These are phyloP conservation scores for Bimuria novae-zelandiae DNA, from an alignment of 2,329 filamentous ascomycete genomes.

Conservation along the genomic window DNA sequence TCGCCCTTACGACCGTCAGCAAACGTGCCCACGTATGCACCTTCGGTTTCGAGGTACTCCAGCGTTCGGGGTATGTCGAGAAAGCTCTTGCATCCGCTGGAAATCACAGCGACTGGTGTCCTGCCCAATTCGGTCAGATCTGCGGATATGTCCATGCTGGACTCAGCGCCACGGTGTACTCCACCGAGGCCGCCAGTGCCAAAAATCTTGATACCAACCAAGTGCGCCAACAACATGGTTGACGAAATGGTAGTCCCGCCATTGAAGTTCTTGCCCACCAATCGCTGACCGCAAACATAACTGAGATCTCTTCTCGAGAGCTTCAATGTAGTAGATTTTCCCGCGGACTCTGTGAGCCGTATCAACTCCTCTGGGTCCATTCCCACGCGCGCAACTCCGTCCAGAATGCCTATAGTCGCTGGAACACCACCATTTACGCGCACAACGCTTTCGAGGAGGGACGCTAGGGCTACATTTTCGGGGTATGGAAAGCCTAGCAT, in stretches of 20 bases:
- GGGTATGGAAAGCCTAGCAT: slow-evolving; percentile 69
- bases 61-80: slow-evolving; percentile 88
- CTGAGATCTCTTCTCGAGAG: slow-evolving; percentile 86
- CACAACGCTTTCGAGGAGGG: slow-evolving; percentile 78
- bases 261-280: slow-evolving; percentile 70
- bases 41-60: slow-evolving; percentile 75
- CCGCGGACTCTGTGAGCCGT: slow-evolving; percentile 68
- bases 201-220: slow-evolving; percentile 90
- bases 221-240: slow-evolving; percentile 85
- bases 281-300: slow-evolving; percentile 74
- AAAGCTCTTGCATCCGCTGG: slow-evolving; percentile 94
- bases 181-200: slow-evolving; percentile 94
- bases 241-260: slow-evolving; percentile 93
- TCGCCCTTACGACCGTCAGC: slow-evolving; percentile 73
- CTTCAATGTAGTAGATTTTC: slow-evolving; percentile 73
- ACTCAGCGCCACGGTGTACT: slow-evolving; percentile 86
- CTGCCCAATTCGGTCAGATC: slow-evolving; percentile 92
- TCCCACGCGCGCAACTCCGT: slow-evolving; percentile 82
- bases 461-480: slow-evolving; percentile 75
- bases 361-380: slow-evolving; percentile 73
- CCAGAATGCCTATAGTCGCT: slow-evolving; percentile 86
- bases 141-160: slow-evolving; percentile 89
- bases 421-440: slow-evolving; percentile 78
- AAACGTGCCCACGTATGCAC: slow-evolving; percentile 86
- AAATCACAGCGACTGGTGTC: slow-evolving; percentile 85